Percentiles rank a stretch among this genome's conserved stretches.
Evolutionary conservation across 768 basidiomycete genomes (phyloP).

Genomic region (Pisolithus orientalis): DNA sequence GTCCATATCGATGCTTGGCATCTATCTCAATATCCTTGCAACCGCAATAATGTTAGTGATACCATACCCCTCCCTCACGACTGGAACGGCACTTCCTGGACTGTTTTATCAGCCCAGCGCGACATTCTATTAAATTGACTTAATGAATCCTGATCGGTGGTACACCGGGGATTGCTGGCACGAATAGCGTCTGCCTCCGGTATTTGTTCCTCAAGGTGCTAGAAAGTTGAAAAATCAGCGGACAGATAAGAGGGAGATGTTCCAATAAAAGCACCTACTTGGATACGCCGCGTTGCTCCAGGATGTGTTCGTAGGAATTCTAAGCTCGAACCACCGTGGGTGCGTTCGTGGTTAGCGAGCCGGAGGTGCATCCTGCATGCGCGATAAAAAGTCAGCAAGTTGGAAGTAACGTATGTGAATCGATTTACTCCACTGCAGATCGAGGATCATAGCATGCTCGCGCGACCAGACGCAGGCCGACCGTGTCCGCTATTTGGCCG

Average conservation of each 20-base stretch:
- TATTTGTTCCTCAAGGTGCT: conserved; percentile 49
- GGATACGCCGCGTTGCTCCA: conserved; percentile 59
- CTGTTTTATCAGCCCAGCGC: conserved; percentile 10
- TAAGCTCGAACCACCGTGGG: conserved; percentile 21
- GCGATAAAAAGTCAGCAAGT: not conserved
- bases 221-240: not conserved
- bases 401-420: not conserved
- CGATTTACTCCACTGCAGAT: conserved; percentile 62
- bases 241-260: not conserved
- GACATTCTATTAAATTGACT: conserved; percentile 14
- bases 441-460: conserved; percentile 83
- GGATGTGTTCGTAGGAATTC: conserved; percentile 85
- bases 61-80: not conserved
- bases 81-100: not conserved
- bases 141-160: conserved; percentile 30
- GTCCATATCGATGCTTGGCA: too few relatives aligned
- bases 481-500: conserved; percentile 60
- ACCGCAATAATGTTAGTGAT: not conserved
- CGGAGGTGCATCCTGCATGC: conserved; percentile 61
- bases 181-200: conserved; percentile 53
- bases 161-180: conserved; percentile 52
- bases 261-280: conserved; percentile 37
- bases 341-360: conserved; percentile 51
- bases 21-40: too few relatives aligned
- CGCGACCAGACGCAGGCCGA: conserved; percentile 76